A percentile compares a stretch with the other conserved stretches of the same genome.
Conservation (phyloP, 345 rosid species). For the Brassica incana region DNA sequence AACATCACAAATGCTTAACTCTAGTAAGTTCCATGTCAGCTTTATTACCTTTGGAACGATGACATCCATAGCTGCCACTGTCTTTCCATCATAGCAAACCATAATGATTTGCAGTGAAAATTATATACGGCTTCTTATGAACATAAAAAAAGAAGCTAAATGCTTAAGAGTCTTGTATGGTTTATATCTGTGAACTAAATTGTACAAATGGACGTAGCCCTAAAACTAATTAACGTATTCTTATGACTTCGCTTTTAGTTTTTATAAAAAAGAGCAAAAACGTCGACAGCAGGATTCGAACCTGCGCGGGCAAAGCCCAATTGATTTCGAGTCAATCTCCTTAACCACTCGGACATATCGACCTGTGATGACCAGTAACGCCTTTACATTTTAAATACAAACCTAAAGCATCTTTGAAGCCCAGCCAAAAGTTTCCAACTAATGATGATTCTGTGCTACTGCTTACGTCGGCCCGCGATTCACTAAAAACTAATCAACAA, state of each 20-base stretch:
- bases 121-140: not conserved
- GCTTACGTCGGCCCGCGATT: too few species aligned
- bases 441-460: too few species aligned
- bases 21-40: not conserved
- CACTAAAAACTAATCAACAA: too few species aligned
- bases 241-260: not conserved
- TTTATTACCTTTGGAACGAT: not conserved
- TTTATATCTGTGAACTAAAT: not conserved
- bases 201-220: not conserved
- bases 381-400: too few species aligned
- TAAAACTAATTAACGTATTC: not conserved
- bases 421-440: too few species aligned
- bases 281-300: conserved; percentile 40
- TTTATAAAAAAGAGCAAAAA: not conserved
- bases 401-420: too few species aligned
- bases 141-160: not conserved
- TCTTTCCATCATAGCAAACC: not conserved
- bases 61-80: not conserved
- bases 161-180: not conserved
- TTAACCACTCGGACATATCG: conserved; percentile 43
- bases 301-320: conserved; percentile 99
- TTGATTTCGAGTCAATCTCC: conserved; percentile 99
- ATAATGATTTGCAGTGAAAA: not conserved
- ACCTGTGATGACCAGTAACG: not conserved
- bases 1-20: not conserved